Percentiles rank a stretch among this genome's conserved stretches.
These are phyloP conservation scores for Candida suzukii DNA, from an alignment of 805 yeast genomes.

Conservation along the genomic window DNA sequence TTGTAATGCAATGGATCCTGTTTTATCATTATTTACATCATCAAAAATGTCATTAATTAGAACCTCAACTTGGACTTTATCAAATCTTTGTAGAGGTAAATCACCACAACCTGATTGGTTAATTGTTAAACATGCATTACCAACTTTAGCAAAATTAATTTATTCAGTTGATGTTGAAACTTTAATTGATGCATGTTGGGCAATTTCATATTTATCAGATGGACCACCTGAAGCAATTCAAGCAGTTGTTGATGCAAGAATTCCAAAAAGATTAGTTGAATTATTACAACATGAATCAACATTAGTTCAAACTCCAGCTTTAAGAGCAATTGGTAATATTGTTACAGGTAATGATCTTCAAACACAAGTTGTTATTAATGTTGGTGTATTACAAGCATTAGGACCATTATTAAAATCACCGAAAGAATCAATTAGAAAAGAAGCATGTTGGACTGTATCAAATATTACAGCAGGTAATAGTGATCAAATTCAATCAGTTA, in stretches of 20 bases:
- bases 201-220: slow-evolving; percentile 89
- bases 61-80: slow-evolving; percentile 97
- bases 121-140: slow-evolving; percentile 78
- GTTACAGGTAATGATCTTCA: slow-evolving; percentile 96
- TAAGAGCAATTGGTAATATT: slow-evolving; percentile 95
- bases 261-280: slow-evolving; percentile 91
- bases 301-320: slow-evolving; percentile 91
- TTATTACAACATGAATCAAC: slow-evolving; percentile 78
- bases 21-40: slow-evolving; percentile 67
- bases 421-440: slow-evolving; percentile 90
- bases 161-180: slow-evolving; percentile 91
- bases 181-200: slow-evolving; percentile 97
- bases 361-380: slow-evolving; percentile 90
- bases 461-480: slow-evolving; percentile 97
- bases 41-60: slow-evolving; percentile 86
- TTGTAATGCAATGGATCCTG: slow-evolving; percentile 85
- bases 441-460: slow-evolving; percentile 98
- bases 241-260: slow-evolving; percentile 93
- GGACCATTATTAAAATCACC: slow-evolving; percentile 73
- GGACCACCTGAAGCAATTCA: slow-evolving; percentile 91
- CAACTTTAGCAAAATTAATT: slow-evolving; percentile 84
- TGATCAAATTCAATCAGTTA: slow-evolving; percentile 94
- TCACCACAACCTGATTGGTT: slow-evolving; percentile 95
- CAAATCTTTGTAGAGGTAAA: slow-evolving; percentile 94
- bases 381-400: slow-evolving; percentile 84